These are phyloP conservation scores for Wallacemonas collosoma DNA, from an alignment of 208 protist genomes.

Conservation along the genomic window DNA sequence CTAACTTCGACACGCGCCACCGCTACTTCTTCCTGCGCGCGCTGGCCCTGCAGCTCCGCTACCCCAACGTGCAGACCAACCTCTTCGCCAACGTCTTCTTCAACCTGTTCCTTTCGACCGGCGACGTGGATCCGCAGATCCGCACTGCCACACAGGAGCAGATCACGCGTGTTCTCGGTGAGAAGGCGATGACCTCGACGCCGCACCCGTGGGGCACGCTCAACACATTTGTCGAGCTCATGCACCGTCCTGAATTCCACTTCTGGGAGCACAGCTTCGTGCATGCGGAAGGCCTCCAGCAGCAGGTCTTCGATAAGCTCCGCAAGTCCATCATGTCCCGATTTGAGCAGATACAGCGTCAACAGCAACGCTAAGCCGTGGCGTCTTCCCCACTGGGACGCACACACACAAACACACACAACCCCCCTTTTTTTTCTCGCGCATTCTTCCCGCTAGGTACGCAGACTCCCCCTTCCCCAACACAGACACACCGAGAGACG, in stretches of 20 bases:
- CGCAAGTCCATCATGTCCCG: slow-evolving; percentile 61
- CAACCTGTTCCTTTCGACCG: slow-evolving; percentile 94
- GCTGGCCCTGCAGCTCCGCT: slow-evolving; percentile 98
- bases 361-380: slow-evolving; percentile 21
- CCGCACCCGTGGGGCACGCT: slow-evolving; percentile 99
- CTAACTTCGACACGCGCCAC: slow-evolving; percentile 91
- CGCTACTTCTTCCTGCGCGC: slow-evolving; percentile 97
- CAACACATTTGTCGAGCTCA: slow-evolving; percentile 99
- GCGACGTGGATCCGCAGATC: slow-evolving; percentile 42
- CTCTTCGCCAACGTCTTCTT: slow-evolving; percentile 98
- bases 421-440: not conserved
- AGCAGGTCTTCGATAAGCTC: slow-evolving; percentile 95
- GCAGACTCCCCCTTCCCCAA: not conserved
- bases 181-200: slow-evolving; percentile 98
- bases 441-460: not conserved
- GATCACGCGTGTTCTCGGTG: slow-evolving; percentile 94
- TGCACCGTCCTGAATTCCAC: slow-evolving; percentile 95
- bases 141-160: slow-evolving; percentile 97
- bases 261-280: slow-evolving; percentile 97
- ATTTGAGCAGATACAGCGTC: slow-evolving; percentile 32
- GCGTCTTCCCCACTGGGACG: not conserved
- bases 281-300: slow-evolving; percentile 67
- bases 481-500: slow-evolving; percentile 5
- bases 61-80: slow-evolving; percentile 99
- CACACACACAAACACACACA: slow-evolving; percentile 9